Conservation (phyloP, 179 eudicot species). For the Actinidia arguta region DNA sequence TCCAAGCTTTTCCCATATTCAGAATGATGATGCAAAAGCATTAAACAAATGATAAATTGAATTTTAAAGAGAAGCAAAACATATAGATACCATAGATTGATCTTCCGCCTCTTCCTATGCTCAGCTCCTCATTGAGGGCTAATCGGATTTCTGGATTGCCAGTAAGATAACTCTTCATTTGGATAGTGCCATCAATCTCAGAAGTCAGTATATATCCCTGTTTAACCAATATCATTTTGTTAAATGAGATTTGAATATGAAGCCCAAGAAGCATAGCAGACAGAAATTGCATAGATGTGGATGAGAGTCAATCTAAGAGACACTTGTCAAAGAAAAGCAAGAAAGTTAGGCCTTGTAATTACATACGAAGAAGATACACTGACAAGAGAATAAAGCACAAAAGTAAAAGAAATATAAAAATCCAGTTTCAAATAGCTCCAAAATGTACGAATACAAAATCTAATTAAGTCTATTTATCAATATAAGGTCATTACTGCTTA, state of each 20-base stretch:
- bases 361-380: background rate
- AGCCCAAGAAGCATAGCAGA: background rate
- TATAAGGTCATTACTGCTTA: background rate
- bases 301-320: background rate
- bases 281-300: background rate
- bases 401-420: too few relatives aligned
- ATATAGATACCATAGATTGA: slow-evolving; percentile 71
- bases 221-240: slow-evolving; percentile 17
- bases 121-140: slow-evolving; percentile 91
- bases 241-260: background rate
- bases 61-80: slow-evolving; percentile 13
- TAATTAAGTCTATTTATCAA: background rate
- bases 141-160: slow-evolving; percentile 96
- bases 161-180: slow-evolving; percentile 95
- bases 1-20: background rate
- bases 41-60: background rate
- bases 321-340: background rate
- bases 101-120: slow-evolving; percentile 77
- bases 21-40: background rate
- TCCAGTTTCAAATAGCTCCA: background rate
- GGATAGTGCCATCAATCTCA: slow-evolving; percentile 97
- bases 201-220: slow-evolving; percentile 98
- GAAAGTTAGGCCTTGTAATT: background rate
- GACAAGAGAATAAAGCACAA: background rate
- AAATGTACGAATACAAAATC: background rate